Evolutionary conservation across 306 rosid species (phyloP).

Genomic region (Prunus kanzakura): DNA sequence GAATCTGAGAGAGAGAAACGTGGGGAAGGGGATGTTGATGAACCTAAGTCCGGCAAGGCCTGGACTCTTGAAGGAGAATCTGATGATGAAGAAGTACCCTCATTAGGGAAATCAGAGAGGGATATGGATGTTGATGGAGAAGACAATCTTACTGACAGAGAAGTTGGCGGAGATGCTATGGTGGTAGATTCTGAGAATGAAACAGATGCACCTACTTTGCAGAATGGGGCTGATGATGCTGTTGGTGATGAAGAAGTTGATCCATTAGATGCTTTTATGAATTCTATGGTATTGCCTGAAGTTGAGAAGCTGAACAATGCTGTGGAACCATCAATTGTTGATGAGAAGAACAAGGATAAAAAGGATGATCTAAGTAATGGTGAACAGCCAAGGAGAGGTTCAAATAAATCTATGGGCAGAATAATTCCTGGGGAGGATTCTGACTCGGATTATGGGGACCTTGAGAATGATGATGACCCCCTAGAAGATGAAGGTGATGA

Average conservation of each 20-base stretch:
- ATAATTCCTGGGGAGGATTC: conserved; percentile 96
- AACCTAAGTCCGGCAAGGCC: conserved; percentile 67
- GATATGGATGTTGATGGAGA: conserved; percentile 58
- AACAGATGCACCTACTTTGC: conserved; percentile 37
- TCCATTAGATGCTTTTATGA: conserved; percentile 95
- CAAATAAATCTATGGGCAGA: conserved; percentile 77
- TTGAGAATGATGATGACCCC: conserved; percentile 56
- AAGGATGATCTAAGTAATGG: conserved; percentile 40
- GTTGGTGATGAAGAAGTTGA: conserved; percentile 67
- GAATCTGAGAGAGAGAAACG: conserved; percentile 70
- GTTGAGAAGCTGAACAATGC: conserved; percentile 66
- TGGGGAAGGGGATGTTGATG: conserved; percentile 54
- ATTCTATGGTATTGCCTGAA: conserved; percentile 84
- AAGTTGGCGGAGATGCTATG: conserved; percentile 28
- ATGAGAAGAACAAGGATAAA: conserved; percentile 43
- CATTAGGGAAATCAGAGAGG: conserved; percentile 42
- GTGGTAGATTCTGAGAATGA: conserved; percentile 41
- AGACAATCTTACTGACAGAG: conserved; percentile 36
- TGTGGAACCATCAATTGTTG: conserved; percentile 31
- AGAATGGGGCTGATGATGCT: conserved; percentile 35
- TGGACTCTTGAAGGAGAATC: conserved; percentile 98
- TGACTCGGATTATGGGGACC: conserved; percentile 74
- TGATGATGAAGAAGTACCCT: conserved; percentile 75
- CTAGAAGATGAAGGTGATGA: conserved; percentile 83
- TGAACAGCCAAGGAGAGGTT: conserved; percentile 45